Evolutionary conservation across 1,284 basidiomycete genomes (phyloP).

Genomic region (Sanguinoderma infundibulare): DNA sequence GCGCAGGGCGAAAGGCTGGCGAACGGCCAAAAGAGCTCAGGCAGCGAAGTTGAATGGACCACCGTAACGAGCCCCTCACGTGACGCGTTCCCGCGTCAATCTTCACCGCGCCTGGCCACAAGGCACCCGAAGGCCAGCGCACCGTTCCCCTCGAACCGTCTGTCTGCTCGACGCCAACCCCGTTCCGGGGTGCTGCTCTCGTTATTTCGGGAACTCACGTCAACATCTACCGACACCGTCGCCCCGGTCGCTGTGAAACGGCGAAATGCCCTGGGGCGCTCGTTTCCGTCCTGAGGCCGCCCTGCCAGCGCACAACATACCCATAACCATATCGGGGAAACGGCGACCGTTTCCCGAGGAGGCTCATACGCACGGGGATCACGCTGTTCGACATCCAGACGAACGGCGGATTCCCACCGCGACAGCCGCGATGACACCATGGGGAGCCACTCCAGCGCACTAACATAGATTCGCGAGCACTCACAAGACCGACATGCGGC

Average conservation of each 20-base stretch:
- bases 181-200: neutral
- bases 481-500: neutral
- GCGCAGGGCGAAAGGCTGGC: constrained; percentile 27
- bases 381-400: neutral
- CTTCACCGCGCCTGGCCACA: neutral
- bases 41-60: constrained; percentile 11
- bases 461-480: neutral
- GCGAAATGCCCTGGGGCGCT: neutral
- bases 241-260: neutral
- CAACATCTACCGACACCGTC: neutral
- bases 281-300: neutral
- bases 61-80: constrained; percentile 17
- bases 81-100: constrained; percentile 21
- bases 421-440: neutral
- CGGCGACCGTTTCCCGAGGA: neutral
- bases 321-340: neutral
- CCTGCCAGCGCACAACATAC: neutral
- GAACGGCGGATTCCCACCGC: neutral
- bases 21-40: constrained; percentile 44
- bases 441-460: neutral
- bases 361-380: neutral
- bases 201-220: neutral
- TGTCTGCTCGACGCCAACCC: neutral
- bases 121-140: no score
- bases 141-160: neutral